Evolutionary conservation across 257 asterid species (phyloP).

Genomic region (Osmanthus fragrans): DNA sequence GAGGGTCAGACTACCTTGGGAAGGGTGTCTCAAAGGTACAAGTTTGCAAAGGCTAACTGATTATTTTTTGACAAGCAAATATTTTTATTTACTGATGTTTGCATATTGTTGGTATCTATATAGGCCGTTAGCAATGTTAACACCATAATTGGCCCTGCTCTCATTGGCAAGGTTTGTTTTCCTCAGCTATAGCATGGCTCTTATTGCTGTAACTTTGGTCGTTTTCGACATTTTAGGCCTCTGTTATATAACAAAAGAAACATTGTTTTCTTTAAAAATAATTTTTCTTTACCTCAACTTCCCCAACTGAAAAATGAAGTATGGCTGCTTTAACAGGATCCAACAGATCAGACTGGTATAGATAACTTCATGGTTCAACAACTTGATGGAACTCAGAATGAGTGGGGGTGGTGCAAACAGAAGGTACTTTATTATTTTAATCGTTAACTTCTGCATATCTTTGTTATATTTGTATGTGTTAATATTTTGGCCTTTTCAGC

Average conservation of each 20-base stretch:
- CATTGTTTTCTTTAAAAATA: background rate
- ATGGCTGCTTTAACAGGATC: slow-evolving; percentile 50
- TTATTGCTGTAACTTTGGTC: background rate
- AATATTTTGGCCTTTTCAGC: slow-evolving; percentile 47
- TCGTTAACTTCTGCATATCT: background rate
- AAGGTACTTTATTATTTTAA: slow-evolving; percentile 53
- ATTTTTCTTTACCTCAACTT: background rate
- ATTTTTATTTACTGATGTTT: slow-evolving; percentile 4
- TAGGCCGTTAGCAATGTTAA: slow-evolving; percentile 92
- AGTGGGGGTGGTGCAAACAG: slow-evolving; percentile 99
- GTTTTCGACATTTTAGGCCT: background rate
- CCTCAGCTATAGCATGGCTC: background rate
- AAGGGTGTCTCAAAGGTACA: slow-evolving; percentile 94
- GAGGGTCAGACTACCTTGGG: slow-evolving; percentile 96
- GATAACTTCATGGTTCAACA: slow-evolving; percentile 94
- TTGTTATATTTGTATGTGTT: background rate
- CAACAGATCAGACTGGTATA: slow-evolving; percentile 81
- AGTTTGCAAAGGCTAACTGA: background rate
- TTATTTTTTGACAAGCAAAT: background rate
- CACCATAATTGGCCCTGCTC: slow-evolving; percentile 85
- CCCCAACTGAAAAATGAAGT: slow-evolving; percentile 4
- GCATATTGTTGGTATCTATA: slow-evolving; percentile 1
- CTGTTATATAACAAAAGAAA: background rate
- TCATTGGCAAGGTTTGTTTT: slow-evolving; percentile 80
- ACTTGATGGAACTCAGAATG: slow-evolving; percentile 94